Evolutionary conservation across 441 rosid genomes (phyloP).

Genomic region (Syzygium syzygioides): DNA sequence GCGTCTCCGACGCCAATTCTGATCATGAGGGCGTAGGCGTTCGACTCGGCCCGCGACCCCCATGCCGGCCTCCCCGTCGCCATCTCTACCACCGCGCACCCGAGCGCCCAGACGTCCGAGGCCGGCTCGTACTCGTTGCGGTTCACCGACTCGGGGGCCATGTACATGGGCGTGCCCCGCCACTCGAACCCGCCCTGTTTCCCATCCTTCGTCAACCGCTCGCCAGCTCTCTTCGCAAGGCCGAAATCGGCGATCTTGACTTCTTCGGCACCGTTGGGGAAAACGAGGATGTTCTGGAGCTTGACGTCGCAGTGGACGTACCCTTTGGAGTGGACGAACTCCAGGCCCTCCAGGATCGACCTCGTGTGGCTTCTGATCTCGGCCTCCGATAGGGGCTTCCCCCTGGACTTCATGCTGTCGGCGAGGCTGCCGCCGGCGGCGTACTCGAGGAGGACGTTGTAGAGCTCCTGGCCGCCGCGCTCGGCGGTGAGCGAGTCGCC

Average conservation of each 20-base stretch:
- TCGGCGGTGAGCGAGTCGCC: constrained; percentile 37
- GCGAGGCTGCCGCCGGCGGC: constrained; percentile 77
- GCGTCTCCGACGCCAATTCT: constrained; percentile 55
- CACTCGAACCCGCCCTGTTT: constrained; percentile 20
- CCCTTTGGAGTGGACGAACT: constrained; percentile 54
- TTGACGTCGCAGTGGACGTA: constrained; percentile 80
- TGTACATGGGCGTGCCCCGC: constrained; percentile 73
- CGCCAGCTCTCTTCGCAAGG: constrained; percentile 43
- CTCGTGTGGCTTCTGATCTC: constrained; percentile 32
- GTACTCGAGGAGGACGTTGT: constrained; percentile 65
- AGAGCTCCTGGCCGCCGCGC: constrained; percentile 25
- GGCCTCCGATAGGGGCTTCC: constrained; percentile 38
- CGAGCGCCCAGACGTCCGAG: constrained; percentile 83
- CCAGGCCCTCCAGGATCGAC: constrained; percentile 59
- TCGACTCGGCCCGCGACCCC: constrained; percentile 25
- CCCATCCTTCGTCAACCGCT: neutral
- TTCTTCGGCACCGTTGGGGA: constrained; percentile 27
- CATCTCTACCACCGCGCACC: constrained; percentile 79
- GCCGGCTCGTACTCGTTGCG: constrained; percentile 51
- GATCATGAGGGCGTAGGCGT: constrained; percentile 43
- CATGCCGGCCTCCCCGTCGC: constrained; percentile 60
- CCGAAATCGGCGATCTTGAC: constrained; percentile 87
- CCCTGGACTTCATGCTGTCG: constrained; percentile 27
- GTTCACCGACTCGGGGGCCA: constrained; percentile 84
- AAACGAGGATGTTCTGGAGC: constrained; percentile 61